A percentile compares a stretch with the other conserved stretches of the same genome.
Conservation (phyloP, 371 early-diverging fungal species). For the Spraguea lophii region DNA sequence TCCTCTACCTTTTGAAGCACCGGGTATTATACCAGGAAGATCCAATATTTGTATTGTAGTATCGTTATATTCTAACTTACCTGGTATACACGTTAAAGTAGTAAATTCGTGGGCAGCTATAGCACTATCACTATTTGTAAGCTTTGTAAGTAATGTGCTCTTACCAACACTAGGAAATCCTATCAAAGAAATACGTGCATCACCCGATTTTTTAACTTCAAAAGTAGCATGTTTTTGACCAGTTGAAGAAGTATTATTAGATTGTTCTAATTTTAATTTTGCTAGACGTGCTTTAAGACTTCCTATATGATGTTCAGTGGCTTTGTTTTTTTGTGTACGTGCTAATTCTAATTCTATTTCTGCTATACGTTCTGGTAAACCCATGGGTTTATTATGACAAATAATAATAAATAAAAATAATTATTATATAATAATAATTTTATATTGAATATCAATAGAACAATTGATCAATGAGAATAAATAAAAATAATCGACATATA, state of each 20-base stretch:
- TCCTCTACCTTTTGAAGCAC: constrained; percentile 94
- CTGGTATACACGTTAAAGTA: constrained; percentile 58
- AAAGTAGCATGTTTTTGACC: constrained; percentile 49
- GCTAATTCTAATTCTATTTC: constrained; percentile 55
- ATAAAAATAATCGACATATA: no score
- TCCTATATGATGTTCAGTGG: constrained; percentile 85
- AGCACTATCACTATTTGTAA: constrained; percentile 76
- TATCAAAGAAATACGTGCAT: constrained; percentile 83
- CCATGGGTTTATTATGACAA: no score
- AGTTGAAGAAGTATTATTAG: constrained; percentile 51
- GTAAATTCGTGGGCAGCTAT: constrained; percentile 89
- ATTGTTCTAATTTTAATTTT: constrained; percentile 71
- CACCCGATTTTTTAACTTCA: constrained; percentile 85
- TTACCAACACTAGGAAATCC: constrained; percentile 91
- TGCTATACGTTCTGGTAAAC: constrained; percentile 41
- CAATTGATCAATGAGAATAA: no score
- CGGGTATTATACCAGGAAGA: constrained; percentile 90
- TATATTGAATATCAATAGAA: no score
- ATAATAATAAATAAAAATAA: no score
- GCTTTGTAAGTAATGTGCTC: constrained; percentile 74
- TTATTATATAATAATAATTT: no score
- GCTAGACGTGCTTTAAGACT: constrained; percentile 79
- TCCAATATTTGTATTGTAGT: constrained; percentile 75
- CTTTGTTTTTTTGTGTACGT: constrained; percentile 75
- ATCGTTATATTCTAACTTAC: constrained; percentile 69